These are phyloP conservation scores for Primulina eburnea DNA, from an alignment of 257 asterid species.

Conservation along the genomic window DNA sequence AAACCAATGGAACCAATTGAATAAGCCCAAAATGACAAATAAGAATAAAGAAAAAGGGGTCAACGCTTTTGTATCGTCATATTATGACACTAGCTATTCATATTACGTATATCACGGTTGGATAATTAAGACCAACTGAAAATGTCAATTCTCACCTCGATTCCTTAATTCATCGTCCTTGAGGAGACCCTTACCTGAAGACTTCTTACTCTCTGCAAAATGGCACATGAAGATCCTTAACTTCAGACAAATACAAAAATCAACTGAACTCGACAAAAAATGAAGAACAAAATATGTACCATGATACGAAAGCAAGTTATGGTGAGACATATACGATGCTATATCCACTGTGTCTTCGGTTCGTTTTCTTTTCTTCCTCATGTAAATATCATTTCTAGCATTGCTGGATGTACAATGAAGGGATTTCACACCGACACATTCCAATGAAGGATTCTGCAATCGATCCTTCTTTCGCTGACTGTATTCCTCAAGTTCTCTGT, in stretches of 20 bases:
- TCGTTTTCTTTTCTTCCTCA: conserved; percentile 66
- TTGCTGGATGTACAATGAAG: conserved; percentile 36
- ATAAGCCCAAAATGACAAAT: background rate
- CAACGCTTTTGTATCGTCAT: conserved; percentile 6
- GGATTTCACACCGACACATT: conserved; percentile 40
- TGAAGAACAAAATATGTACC: conserved; percentile 38
- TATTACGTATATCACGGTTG: background rate
- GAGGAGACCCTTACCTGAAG: conserved; percentile 31
- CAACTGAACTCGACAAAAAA: conserved; percentile 15
- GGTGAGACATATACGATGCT: conserved; percentile 59
- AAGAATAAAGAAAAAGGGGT: background rate
- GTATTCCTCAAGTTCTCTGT: conserved; percentile 45
- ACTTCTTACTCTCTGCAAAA: conserved; percentile 53
- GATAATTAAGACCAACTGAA: conserved; percentile 16
- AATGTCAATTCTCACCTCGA: conserved; percentile 42
- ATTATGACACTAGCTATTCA: conserved; percentile 3
- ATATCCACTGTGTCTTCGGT: conserved; percentile 44
- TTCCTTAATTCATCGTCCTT: conserved; percentile 28
- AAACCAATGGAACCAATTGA: background rate
- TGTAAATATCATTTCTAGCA: conserved; percentile 30
- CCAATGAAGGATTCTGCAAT: conserved; percentile 27
- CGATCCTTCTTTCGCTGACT: conserved; percentile 32
- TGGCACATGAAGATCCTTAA: conserved; percentile 18
- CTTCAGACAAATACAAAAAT: conserved; percentile 14
- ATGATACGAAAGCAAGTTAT: conserved; percentile 64